These are phyloP conservation scores for Salvia splendens DNA, from an alignment of 257 asterid species.

Conservation along the genomic window DNA sequence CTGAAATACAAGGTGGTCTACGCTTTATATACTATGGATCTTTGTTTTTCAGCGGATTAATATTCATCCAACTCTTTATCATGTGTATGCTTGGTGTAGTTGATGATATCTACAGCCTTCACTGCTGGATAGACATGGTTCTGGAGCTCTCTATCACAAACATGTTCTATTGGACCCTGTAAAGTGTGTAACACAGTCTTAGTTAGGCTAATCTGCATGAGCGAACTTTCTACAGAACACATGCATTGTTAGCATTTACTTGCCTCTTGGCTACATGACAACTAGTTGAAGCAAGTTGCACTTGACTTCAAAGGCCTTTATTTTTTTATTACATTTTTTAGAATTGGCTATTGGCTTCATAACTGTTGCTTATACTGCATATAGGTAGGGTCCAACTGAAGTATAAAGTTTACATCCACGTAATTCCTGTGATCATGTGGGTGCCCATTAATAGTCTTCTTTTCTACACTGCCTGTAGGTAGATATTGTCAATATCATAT, in stretches of 20 bases:
- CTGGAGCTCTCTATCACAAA: slow-evolving; percentile 1
- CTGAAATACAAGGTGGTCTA: slow-evolving; percentile 16
- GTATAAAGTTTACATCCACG: background rate
- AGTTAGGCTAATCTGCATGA: background rate
- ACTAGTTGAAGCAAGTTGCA: slow-evolving; percentile 1
- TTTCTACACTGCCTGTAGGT: slow-evolving; percentile 6
- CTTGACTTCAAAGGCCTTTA: background rate
- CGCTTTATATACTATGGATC: slow-evolving; percentile 21
- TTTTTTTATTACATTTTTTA: slow-evolving; percentile 9
- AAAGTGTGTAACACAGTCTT: background rate
- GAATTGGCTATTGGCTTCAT: slow-evolving; percentile 5
- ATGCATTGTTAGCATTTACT: slow-evolving; percentile 9
- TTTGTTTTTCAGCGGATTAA: background rate
- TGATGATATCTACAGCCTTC: slow-evolving; percentile 10
- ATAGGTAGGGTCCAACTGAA: slow-evolving; percentile 2
- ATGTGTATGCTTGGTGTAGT: slow-evolving; percentile 22
- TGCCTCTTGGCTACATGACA: slow-evolving; percentile 7
- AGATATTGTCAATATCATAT: slow-evolving; percentile 12
- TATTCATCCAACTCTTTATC: slow-evolving; percentile 14
- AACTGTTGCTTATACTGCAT: slow-evolving; percentile 11
- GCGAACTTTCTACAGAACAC: background rate
- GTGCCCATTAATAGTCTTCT: slow-evolving; percentile 14
- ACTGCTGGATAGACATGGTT: slow-evolving; percentile 6
- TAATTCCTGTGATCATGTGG: slow-evolving; percentile 15
- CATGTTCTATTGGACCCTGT: background rate